phyloP scores from a whole-genome alignment of 2,329 filamentous ascomycete genomes.

The Dendrostoma leiphaemia region DNA sequence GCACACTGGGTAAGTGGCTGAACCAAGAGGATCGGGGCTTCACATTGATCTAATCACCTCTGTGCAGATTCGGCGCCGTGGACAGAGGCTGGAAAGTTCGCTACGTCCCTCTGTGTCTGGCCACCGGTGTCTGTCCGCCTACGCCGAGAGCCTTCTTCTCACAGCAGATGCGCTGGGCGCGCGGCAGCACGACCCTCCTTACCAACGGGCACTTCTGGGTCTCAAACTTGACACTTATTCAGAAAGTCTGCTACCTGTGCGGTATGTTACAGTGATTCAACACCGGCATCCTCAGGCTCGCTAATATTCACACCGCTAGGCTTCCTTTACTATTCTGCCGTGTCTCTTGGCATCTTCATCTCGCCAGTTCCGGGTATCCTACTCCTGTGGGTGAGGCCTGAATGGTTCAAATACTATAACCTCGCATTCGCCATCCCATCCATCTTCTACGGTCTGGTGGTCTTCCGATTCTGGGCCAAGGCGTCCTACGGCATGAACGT shows the following conservation, averaged over 20 bases:
- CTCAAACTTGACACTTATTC: slow-evolving; percentile 34
- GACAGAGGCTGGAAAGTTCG: slow-evolving; percentile 41
- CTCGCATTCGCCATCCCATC: slow-evolving; percentile 41
- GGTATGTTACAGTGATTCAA: slow-evolving; percentile 24
- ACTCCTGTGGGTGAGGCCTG: slow-evolving; percentile 36
- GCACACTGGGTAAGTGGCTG: slow-evolving; percentile 39
- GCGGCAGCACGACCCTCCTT: slow-evolving; percentile 38
- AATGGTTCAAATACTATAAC: slow-evolving; percentile 43
- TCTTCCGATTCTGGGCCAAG: slow-evolving; percentile 40
- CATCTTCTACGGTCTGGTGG: slow-evolving; percentile 35
- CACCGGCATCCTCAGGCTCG: rapidly evolving
- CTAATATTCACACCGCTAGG: slow-evolving; percentile 19
- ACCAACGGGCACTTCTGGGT: slow-evolving; percentile 40
- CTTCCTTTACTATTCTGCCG: slow-evolving; percentile 38
- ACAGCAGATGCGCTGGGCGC: slow-evolving; percentile 43
- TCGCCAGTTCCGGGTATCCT: slow-evolving; percentile 38
- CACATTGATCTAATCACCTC: no score
- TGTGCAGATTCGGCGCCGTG: slow-evolving; percentile 39
- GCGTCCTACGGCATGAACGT: slow-evolving; percentile 39
- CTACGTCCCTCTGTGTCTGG: slow-evolving; percentile 39
- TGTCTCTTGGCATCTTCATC: slow-evolving; percentile 39
- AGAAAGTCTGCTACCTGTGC: slow-evolving; percentile 40
- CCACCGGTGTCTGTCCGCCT: slow-evolving; percentile 41
- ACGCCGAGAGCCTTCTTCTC: slow-evolving; percentile 40
- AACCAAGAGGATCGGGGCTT: no score